Percentiles rank a stretch among this genome's conserved stretches.
phyloP scores from a whole-genome alignment of 2,329 filamentous ascomycete species.

The Fusarium pininemorale region DNA sequence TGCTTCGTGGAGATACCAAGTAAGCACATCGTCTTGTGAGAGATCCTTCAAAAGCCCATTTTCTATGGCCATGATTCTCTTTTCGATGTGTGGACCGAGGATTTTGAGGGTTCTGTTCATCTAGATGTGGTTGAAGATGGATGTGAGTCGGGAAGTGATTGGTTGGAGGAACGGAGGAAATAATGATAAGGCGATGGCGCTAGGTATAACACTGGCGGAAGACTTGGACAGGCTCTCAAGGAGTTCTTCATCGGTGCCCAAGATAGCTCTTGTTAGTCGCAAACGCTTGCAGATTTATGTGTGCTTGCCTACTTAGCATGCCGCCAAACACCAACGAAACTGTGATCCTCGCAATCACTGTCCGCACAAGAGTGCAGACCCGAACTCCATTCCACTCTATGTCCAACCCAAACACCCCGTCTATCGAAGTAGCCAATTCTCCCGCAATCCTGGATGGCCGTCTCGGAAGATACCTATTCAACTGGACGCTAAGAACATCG shows the following conservation, averaged over 20 bases:
- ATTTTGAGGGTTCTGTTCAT: too few relatives aligned
- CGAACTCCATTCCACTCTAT: not conserved
- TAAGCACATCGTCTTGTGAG: too few relatives aligned
- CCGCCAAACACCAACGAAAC: not conserved
- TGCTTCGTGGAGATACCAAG: too few relatives aligned
- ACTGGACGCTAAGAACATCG: not conserved
- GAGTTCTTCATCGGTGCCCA: not conserved
- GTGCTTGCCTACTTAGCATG: not conserved
- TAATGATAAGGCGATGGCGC: not conserved
- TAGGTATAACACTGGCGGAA: not conserved
- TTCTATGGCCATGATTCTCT: too few relatives aligned
- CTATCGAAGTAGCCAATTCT: not conserved
- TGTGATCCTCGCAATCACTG: not conserved
- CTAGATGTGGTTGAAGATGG: too few relatives aligned
- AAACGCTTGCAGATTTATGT: not conserved
- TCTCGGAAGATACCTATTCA: not conserved
- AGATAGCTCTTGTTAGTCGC: not conserved
- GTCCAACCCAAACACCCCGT: too few relatives aligned
- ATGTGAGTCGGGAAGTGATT: too few relatives aligned
- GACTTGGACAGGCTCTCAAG: not conserved
- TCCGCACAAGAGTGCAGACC: not conserved
- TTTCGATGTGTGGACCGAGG: too few relatives aligned
- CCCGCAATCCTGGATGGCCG: accelerated
- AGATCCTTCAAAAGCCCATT: too few relatives aligned
- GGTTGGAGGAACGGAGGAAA: too few relatives aligned